A percentile compares a stretch with the other conserved stretches of the same genome.
phyloP scores from a whole-genome alignment of 805 yeast species.

The Gaillardinia entomophila region DNA sequence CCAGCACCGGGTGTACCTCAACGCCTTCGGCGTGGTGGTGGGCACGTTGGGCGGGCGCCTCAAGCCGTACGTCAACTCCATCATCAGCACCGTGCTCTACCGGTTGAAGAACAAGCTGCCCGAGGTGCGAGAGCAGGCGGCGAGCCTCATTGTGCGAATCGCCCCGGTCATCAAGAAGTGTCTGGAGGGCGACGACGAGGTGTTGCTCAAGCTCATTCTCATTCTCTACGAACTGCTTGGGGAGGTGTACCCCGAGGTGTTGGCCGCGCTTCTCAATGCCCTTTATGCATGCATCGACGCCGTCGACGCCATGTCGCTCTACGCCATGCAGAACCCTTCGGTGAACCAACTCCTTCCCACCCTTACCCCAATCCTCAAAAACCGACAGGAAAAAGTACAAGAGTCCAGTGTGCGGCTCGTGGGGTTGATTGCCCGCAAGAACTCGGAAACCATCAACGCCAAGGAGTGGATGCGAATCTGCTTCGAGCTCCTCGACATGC shows the following conservation, averaged over 20 bases:
- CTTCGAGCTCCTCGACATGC: constrained; percentile 82
- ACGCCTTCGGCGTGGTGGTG: constrained; percentile 61
- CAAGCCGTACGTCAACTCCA: constrained; percentile 66
- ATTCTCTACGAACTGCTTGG: constrained; percentile 88
- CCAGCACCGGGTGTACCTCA: constrained; percentile 50
- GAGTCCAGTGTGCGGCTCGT: constrained; percentile 73
- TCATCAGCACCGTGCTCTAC: constrained; percentile 66
- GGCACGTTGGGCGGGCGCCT: constrained; percentile 57
- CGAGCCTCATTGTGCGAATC: constrained; percentile 63
- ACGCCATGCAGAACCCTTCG: constrained; percentile 57
- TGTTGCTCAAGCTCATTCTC: constrained; percentile 63
- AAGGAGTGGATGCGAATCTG: constrained; percentile 98
- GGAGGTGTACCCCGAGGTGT: constrained; percentile 89
- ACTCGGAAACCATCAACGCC: constrained; percentile 78
- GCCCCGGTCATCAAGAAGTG: constrained; percentile 65
- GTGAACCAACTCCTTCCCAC: constrained; percentile 78
- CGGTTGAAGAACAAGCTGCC: constrained; percentile 68
- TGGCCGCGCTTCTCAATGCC: constrained; percentile 79
- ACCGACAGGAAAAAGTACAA: constrained; percentile 87
- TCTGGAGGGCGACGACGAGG: constrained; percentile 45
- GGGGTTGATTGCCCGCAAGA: constrained; percentile 75
- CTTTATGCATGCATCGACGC: constrained; percentile 55
- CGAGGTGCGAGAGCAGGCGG: constrained; percentile 75
- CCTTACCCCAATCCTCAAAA: constrained; percentile 84
- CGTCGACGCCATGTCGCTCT: constrained; percentile 54